Evolutionary conservation across 164 flowering plant genomes (phyloP), one percentile per base, ranked within the genome.

Genomic region (Berberis thunbergii): DNA sequence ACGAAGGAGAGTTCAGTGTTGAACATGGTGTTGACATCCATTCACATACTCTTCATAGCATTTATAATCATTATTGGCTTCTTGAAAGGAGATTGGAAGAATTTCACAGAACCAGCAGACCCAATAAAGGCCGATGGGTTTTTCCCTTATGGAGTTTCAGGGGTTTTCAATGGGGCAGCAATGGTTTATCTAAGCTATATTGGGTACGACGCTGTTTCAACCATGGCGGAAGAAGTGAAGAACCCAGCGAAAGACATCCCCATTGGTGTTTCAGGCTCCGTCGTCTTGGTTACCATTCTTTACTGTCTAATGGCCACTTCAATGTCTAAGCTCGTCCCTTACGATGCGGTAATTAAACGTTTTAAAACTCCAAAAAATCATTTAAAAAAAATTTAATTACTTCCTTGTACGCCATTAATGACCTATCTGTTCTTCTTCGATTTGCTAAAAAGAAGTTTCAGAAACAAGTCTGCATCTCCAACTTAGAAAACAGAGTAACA

Each of bases 161-260:
- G 97, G 0, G 86, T 87, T 3, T 77, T 90, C 63, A 74, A 84
- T 43, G 97, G 90, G 0, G 91, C 94, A 0, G 84, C 94, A 1
- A 69, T 82, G 84, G 97, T 90, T 43, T 90, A 90, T 64, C 41
- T 87, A 50, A 87, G 94, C 64, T 89, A 85, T 69, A 89, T 87
- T 2, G 97, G 97, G 0, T 89, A 87, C 76, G 97, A 90, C 66
- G 88, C 97, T 55, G 97, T 90, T 38, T 90, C 97, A 0, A 90
- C 97, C 13, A 76, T 90, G 90, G 94, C 97, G 0, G 97, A 90
- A 61, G 97, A 90, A 65, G 88, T 90, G 1, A 71, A 65, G 0
- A 70, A 86, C 65, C 94, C 94, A 38, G 76, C 71, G 1, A 82
- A 76, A 72, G 84, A 84, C 50, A 83, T 90, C 39, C 97, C 97